Conservation (phyloP, 306 rosid species). For the Geum urbanum region DNA sequence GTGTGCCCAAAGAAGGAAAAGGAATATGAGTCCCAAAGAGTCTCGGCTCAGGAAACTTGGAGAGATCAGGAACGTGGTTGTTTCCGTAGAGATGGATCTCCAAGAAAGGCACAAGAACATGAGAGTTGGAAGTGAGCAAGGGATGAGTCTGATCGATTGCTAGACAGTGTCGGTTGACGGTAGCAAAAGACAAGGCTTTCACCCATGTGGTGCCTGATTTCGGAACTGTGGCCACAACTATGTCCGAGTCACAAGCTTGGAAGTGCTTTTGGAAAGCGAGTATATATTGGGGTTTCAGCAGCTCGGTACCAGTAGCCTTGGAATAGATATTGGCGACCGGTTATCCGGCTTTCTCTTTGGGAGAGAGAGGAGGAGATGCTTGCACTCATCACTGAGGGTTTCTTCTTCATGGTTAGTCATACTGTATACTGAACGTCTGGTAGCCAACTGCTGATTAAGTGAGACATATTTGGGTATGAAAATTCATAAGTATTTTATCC, state of each 20-base stretch:
- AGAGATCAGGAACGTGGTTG: slow-evolving; percentile 31
- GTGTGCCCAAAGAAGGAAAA: slow-evolving; percentile 33
- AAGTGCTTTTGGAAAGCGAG: slow-evolving; percentile 48
- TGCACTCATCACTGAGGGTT: slow-evolving; percentile 23
- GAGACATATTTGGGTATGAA: no score
- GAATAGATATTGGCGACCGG: slow-evolving; percentile 35
- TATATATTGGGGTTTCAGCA: slow-evolving; percentile 34
- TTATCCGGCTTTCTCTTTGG: slow-evolving; percentile 33
- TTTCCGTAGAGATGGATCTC: slow-evolving; percentile 37
- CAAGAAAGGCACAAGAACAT: slow-evolving; percentile 49
- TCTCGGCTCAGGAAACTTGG: slow-evolving; percentile 36
- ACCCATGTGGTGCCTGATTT: slow-evolving; percentile 71
- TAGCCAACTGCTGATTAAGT: no score
- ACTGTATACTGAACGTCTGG: no score
- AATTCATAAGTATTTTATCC: no score
- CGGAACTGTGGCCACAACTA: slow-evolving; percentile 39
- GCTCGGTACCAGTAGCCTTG: slow-evolving; percentile 52
- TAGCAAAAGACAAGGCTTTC: slow-evolving; percentile 49
- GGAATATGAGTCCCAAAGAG: slow-evolving; percentile 57
- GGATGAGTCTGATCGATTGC: slow-evolving; percentile 31
- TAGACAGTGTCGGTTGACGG: slow-evolving; percentile 26
- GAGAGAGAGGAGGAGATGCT: no score
- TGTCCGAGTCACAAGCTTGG: slow-evolving; percentile 40
- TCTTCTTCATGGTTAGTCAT: background rate
- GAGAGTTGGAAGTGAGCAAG: slow-evolving; percentile 46